Evolutionary conservation across 768 basidiomycete species (phyloP), one percentile per base, ranked within the genome.

Genomic region (Suillus lakei): DNA sequence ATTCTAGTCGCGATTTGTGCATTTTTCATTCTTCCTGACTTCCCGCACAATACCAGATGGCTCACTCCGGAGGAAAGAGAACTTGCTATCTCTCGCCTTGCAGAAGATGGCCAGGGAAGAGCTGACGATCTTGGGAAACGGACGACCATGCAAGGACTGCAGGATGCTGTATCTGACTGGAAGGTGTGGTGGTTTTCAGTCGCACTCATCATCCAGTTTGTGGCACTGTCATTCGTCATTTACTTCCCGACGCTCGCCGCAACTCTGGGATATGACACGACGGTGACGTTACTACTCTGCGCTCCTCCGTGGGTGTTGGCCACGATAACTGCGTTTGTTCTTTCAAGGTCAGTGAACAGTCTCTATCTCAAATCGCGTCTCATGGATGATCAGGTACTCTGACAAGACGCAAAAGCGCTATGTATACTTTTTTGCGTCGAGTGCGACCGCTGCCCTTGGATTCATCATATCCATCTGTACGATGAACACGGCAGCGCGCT

Each of bases 191-290:
- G 26, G 46, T 54, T 30, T 26, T 66, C 72, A 61, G 72, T 73
- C 55, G 82, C 72, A 70, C 23, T 64, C 71, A 32, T 70, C 71
- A n/a, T 65, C 70, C 76, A 8, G 79, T 81, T 23, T 82, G 74
- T 89, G 30, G 84, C 87, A 5, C 70, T 91, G 28, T 87, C 85
- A 8, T 92, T 92, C 82, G 89, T 90, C 73, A 87, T 87, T 12
- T 91, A 86, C 74, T 92, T 92, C 79, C 90, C 88, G 16, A 90
- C 91, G 0, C 77, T 93, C 61, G 85, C 84, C 43, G 84, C 81
- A 28, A 93, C 91, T 9, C 80, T 93, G 74, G 88, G 88, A 13
- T 90, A 80, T 75, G 79, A 77, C 64, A 75, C 79, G 30, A 90
- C 89, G 3, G 77, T 86, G 32, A 87, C 89, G 4, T 78, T 91